Base-by-base conservation (phyloP, 768 basidiomycete species). In the Mycena kentingensis region DNA sequence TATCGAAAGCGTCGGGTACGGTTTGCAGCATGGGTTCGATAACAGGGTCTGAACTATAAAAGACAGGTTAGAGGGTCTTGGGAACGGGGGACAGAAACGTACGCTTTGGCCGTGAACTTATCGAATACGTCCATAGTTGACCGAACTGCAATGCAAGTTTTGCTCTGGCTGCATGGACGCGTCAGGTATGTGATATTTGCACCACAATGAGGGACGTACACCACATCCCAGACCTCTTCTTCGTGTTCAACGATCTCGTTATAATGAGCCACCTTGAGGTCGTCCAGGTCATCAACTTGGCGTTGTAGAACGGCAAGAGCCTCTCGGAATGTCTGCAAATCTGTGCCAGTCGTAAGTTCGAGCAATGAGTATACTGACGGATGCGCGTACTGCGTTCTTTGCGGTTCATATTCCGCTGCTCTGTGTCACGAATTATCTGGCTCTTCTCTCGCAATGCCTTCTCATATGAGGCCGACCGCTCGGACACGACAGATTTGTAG, bases 51-150 rank as follows among this genome's bases (percentile, higher is more conserved):
- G 90, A 90, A 46, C 87, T 88, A n/a, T n/a, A n/a, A n/a, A n/a
- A n/a, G n/a, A n/a, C n/a, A n/a, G 63, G 29, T 43, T 44, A 41
- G 39, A 56, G 28, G 52, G 55, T 42, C 13, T 57, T 41, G 44
- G 36, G 31, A 63, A 39, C 29, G n/a, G n/a, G n/a, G n/a, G n/a
- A n/a, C n/a, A n/a, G n/a, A n/a, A n/a, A 75, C 89, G 60, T 75
- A 93, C 90, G 91, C 83, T 74, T 93, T 93, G 21, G 88, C 79
- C 12, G 89, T 90, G 57, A 93, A 82, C 53, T 83, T 79, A 65
- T 96, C 94, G 62, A 94, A 94, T 7, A 97, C 80, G 61, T 98
- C 94, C 80, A 98, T 85, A 13, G 91, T 88, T 27, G 91, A 91
- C 48, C 93, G 86, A 46, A 96, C 88, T 3, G 87, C 87, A 27